Percentiles rank a stretch among this genome's conserved stretches.
Conservation (phyloP, 1,139 yeast species). For the Geotrichum carabidarum region DNA sequence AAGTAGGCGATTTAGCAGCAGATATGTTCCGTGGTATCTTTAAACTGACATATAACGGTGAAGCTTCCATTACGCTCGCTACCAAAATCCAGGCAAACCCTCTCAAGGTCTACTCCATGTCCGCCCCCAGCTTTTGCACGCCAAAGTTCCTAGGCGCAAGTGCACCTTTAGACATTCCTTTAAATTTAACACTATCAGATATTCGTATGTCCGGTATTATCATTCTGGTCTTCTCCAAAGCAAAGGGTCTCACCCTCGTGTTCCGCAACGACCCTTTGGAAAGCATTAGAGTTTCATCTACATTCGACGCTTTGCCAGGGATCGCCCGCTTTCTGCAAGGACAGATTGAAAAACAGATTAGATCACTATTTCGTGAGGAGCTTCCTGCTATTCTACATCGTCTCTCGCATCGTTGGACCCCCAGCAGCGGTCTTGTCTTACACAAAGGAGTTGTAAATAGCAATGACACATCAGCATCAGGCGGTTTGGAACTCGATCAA, state of each 20-base stretch:
- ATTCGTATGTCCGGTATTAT: slow-evolving; percentile 75
- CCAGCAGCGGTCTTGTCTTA: slow-evolving; percentile 36
- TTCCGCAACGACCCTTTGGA: slow-evolving; percentile 86
- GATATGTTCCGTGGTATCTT: slow-evolving; percentile 83
- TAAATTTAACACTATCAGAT: slow-evolving; percentile 68
- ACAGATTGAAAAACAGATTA: slow-evolving; percentile 75
- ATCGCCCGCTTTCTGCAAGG: slow-evolving; percentile 74
- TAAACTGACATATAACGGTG: slow-evolving; percentile 74
- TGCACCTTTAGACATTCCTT: slow-evolving; percentile 69
- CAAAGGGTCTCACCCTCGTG: slow-evolving; percentile 79
- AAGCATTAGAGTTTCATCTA: slow-evolving; percentile 72
- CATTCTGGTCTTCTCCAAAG: slow-evolving; percentile 72
- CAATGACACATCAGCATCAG: background rate
- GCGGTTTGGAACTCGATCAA: background rate
- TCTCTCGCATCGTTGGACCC: slow-evolving; percentile 67
- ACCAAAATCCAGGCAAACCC: slow-evolving; percentile 86
- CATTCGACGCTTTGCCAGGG: slow-evolving; percentile 80
- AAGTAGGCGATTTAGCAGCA: slow-evolving; percentile 75
- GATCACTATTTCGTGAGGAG: slow-evolving; percentile 77
- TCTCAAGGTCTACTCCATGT: slow-evolving; percentile 59
- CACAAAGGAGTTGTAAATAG: slow-evolving; percentile 17
- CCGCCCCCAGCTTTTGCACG: slow-evolving; percentile 46
- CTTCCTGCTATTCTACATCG: slow-evolving; percentile 76
- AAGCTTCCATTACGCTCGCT: slow-evolving; percentile 70
- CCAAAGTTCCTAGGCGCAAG: slow-evolving; percentile 66